phyloP scores from a whole-genome alignment of 345 rosid species.

The Ceriops tagal region DNA sequence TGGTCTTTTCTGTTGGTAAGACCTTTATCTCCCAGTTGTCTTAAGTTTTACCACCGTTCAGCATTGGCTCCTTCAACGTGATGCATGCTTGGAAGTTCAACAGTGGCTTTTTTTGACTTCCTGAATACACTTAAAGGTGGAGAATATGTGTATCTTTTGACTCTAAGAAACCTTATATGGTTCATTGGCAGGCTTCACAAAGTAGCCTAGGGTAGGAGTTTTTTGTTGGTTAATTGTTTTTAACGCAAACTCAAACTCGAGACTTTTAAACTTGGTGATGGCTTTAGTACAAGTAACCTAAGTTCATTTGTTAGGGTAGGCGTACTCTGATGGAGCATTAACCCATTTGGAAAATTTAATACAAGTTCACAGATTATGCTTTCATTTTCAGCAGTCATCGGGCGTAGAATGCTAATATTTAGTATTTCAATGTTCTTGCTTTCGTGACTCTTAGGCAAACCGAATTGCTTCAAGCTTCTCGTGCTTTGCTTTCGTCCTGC shows the following conservation, averaged over 20 bases:
- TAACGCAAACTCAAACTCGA: no score
- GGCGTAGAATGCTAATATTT: not conserved
- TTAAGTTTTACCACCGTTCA: no score
- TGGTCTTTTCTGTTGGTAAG: slow-evolving; percentile 25
- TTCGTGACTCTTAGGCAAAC: not conserved
- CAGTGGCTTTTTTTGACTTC: not conserved
- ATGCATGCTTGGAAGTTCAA: not conserved
- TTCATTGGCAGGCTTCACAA: no score
- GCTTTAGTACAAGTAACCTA: no score
- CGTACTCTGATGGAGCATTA: not conserved
- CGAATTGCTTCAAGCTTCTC: not conserved
- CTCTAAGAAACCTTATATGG: no score
- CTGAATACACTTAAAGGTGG: not conserved
- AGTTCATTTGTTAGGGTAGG: not conserved
- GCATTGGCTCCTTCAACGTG: not conserved
- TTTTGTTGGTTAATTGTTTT: no score
- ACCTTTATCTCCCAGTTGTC: not conserved
- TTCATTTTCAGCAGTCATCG: not conserved
- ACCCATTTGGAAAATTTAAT: not conserved
- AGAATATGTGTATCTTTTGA: not conserved
- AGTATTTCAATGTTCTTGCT: not conserved
- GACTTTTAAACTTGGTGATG: no score
- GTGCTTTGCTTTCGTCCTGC: slow-evolving; percentile 23
- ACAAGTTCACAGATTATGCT: not conserved
- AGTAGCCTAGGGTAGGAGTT: no score